A percentile compares a stretch with the other conserved stretches of the same genome.
These are phyloP conservation scores for Corymbia citriodora DNA, from an alignment of 441 rosid species.

Conservation along the genomic window DNA sequence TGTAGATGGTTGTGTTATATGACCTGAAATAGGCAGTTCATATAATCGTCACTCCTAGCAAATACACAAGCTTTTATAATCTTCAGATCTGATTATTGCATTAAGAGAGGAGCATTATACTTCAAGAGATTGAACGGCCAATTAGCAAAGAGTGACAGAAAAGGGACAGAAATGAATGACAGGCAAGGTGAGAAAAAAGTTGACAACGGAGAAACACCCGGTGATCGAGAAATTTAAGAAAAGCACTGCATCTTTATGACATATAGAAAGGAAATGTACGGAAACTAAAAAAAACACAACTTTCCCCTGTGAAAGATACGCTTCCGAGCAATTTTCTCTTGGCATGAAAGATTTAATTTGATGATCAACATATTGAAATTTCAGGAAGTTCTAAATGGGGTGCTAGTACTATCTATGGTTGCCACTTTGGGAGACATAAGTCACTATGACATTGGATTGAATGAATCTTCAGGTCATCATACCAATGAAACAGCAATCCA, in stretches of 20 bases:
- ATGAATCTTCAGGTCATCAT: neutral
- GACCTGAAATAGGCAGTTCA: constrained; percentile 30
- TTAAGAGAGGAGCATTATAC: neutral
- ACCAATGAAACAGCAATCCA: neutral
- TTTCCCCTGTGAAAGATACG: neutral
- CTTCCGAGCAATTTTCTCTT: neutral
- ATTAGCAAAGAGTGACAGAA: neutral
- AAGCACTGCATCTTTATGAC: neutral
- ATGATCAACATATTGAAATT: neutral
- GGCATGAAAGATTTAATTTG: neutral
- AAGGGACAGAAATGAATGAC: neutral
- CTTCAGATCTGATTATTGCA: neutral
- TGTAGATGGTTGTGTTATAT: constrained; percentile 60
- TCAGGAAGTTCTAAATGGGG: neutral
- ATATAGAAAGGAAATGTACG: neutral
- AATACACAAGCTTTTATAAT: neutral
- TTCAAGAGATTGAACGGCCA: neutral
- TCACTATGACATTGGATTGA: neutral
- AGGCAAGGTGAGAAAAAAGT: neutral
- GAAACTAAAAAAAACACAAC: neutral
- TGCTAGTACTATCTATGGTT: neutral
- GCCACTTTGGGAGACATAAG: neutral
- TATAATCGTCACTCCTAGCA: neutral
- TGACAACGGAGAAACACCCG: neutral
- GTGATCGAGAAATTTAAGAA: neutral